phyloP scores from a whole-genome alignment of 108 stramenopile species.

The Tribonema minus region DNA sequence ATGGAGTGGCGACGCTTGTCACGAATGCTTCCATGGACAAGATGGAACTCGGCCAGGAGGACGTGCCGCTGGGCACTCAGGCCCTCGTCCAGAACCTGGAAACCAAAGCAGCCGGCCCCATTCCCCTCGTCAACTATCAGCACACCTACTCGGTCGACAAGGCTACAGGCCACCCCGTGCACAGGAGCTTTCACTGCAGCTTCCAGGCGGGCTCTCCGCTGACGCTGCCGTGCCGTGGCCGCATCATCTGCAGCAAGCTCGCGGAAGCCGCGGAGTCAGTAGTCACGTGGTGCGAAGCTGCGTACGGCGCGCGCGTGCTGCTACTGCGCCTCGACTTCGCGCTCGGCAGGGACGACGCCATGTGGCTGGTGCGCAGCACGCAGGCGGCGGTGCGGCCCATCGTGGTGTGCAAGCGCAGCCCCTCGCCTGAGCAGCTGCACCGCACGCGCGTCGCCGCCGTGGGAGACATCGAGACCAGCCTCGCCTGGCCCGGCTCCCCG shows the following conservation, averaged over 20 bases:
- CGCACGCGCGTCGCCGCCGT: neutral
- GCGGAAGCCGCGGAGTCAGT: neutral
- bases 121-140: too few relatives aligned
- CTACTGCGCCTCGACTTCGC: conserved; percentile 12
- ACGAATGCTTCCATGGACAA: too few relatives aligned
- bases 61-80: too few relatives aligned
- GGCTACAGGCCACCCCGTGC: conserved; percentile 8
- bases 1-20: too few relatives aligned
- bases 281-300: conserved; percentile 3
- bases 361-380: conserved; percentile 33
- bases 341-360: neutral
- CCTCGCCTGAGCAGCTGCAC: conserved; percentile 11
- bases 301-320: conserved; percentile 13
- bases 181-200: conserved; percentile 8
- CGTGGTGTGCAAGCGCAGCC: conserved; percentile 15
- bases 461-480: neutral
- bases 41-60: too few relatives aligned
- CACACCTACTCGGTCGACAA: too few relatives aligned
- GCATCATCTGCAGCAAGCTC: conserved; percentile 1
- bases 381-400: conserved; percentile 3
- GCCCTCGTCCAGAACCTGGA: too few relatives aligned
- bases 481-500: neutral
- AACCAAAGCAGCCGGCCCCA: too few relatives aligned
- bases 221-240: conserved; percentile 1
- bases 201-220: neutral